phyloP scores from a whole-genome alignment of 116 monocot genomes.

The Trichopus zeylanicus region DNA sequence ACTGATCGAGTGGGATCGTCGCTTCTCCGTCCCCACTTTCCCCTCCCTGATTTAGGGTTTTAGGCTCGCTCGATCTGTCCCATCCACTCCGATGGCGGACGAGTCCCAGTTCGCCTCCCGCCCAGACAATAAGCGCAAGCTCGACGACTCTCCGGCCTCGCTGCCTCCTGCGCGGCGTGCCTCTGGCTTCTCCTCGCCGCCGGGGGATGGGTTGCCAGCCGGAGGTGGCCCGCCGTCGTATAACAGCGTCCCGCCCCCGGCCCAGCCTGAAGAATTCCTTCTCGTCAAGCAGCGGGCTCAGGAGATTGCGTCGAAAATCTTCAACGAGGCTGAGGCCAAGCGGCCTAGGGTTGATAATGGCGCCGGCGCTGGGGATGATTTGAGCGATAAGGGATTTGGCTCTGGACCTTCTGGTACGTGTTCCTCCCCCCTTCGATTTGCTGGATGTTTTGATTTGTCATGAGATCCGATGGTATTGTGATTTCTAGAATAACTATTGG shows the following conservation, averaged over 20 bases:
- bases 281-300: constrained; percentile 82
- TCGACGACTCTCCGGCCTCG: constrained; percentile 32
- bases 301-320: constrained; percentile 69
- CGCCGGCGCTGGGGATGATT: constrained; percentile 9
- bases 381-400: constrained; percentile 19
- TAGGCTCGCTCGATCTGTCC: not conserved
- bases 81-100: constrained; percentile 47
- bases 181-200: constrained; percentile 39
- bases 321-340: constrained; percentile 84
- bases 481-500: too few species aligned
- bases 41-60: not conserved
- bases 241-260: constrained; percentile 73
- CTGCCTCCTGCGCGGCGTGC: constrained; percentile 30
- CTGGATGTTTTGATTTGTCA: not conserved
- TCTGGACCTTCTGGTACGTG: not conserved
- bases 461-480: not conserved
- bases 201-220: not conserved
- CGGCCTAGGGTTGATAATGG: constrained; percentile 72
- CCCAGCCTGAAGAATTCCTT: constrained; percentile 63
- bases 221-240: constrained; percentile 35
- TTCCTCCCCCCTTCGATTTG: not conserved
- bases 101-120: constrained; percentile 40
- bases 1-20: too few species aligned
- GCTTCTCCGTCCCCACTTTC: not conserved
- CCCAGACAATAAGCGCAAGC: constrained; percentile 77